These are phyloP conservation scores for Macrophomina phaseolina DNA, from an alignment of 2,329 filamentous ascomycete genomes.

Conservation along the genomic window DNA sequence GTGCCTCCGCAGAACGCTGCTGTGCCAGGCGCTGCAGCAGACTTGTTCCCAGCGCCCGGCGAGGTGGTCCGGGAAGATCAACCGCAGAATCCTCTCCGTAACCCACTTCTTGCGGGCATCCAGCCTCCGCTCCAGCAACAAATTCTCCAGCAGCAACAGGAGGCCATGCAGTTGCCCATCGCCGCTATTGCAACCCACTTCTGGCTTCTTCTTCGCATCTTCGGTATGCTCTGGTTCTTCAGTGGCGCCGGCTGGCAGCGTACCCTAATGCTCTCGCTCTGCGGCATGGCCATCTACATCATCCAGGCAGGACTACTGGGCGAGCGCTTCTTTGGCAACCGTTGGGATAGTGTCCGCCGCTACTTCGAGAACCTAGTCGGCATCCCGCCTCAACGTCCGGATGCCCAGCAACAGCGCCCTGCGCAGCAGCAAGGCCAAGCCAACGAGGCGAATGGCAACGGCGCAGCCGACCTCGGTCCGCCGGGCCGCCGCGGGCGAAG, in stretches of 20 bases:
- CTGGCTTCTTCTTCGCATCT: constrained; percentile 62
- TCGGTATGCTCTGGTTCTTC: constrained; percentile 62
- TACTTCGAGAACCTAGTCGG: constrained; percentile 48
- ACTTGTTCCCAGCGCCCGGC: not conserved
- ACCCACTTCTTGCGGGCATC: constrained; percentile 3
- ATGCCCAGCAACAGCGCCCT: not conserved
- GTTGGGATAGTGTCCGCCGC: constrained; percentile 34
- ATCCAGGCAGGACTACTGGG: constrained; percentile 36
- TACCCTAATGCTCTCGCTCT: constrained; percentile 38
- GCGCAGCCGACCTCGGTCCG: not conserved
- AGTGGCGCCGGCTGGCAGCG: constrained; percentile 45
- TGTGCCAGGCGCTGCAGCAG: not conserved
- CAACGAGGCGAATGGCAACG: constrained; percentile 1
- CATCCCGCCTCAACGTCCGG: constrained; percentile 7
- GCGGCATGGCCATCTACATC: constrained; percentile 44
- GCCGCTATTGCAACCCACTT: constrained; percentile 44
- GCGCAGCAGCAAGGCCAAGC: constrained; percentile 1
- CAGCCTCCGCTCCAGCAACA: constrained; percentile 13
- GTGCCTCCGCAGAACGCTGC: not conserved
- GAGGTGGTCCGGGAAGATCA: not conserved
- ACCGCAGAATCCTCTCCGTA: constrained; percentile 6
- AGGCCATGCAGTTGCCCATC: constrained; percentile 6
- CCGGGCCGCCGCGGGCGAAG: not conserved
- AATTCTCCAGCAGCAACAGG: constrained; percentile 14
- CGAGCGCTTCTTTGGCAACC: constrained; percentile 36